Base-by-base conservation (phyloP, 257 asterid species). In the Scutellaria galericulata region DNA sequence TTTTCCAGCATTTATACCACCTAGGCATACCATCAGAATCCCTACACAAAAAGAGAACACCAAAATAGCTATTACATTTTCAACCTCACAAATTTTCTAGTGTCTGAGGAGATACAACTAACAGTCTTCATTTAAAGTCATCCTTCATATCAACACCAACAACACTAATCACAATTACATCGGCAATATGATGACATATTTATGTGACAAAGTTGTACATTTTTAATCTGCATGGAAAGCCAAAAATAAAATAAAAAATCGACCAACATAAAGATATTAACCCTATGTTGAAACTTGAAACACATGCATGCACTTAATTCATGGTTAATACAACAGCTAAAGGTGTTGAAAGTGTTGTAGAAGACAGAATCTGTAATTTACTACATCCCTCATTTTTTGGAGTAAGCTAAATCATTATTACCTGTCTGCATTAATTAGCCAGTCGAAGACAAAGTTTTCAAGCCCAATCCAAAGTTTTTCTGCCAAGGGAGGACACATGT, bases 341-440 rank as follows among this genome's bases (percentile, higher is more conserved):
- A 47, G 66, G 67, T 71, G 62, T 56, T 12, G 24, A 18, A 46
- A 45, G 31, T 45, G 47, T 46, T 7, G 35, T 55, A 24, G 14
- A 74, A 65, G 14, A 51, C 54, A 51, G 64, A 39, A 54, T 59
- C 45, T 27, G 44, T 11, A 45, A 61, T 35, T 63, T 72, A 50
- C 63, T 15, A 68, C 40, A 45, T 64, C 24, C 75, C 70, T 60
- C 71, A 20, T 72, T 46, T 55, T 77, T 27, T 46, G 73, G 68
- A 70, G 62, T 56, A 39, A 64, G 71, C 69, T 71, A 31, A 51
- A 59, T 68, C 44, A 62, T 70, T 51, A 46, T 75, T 84, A 95
- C 99, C 99, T 95, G 91, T 95, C 99, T 47, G 96, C 98, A 79
- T 95, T 92, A 61, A 95, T 95, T 65, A 95, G 91, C 99, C 99